Percentiles rank a stretch among this genome's conserved stretches.
phyloP scores from a whole-genome alignment of 257 asterid genomes.

The Nicotiana sylvestris region DNA sequence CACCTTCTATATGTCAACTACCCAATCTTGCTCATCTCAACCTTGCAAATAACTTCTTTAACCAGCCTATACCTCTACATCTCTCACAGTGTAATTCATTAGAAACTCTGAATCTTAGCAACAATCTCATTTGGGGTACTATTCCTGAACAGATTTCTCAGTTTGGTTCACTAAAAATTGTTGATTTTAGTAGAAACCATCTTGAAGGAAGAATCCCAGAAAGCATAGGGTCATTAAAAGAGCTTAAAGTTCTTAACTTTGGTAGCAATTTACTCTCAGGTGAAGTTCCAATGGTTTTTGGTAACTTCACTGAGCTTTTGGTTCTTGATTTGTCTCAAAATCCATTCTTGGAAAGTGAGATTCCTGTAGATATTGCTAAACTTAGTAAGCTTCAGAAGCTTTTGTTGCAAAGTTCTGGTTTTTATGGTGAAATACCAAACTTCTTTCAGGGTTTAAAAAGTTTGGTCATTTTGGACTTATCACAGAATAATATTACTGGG shows the following conservation, averaged over 20 bases:
- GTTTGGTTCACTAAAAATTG: conserved; percentile 45
- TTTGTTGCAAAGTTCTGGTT: conserved; percentile 63
- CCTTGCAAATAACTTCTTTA: conserved; percentile 68
- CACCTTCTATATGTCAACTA: conserved; percentile 56
- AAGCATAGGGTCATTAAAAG: conserved; percentile 48
- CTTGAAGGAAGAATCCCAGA: conserved; percentile 74
- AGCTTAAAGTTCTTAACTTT: conserved; percentile 56
- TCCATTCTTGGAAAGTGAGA: conserved; percentile 60
- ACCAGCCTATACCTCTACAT: conserved; percentile 76
- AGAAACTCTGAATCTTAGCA: conserved; percentile 55
- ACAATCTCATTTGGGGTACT: conserved; percentile 81
- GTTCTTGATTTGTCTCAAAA: conserved; percentile 79
- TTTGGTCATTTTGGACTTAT: conserved; percentile 54
- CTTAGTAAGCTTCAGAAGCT: conserved; percentile 53
- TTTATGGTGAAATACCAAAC: conserved; percentile 54
- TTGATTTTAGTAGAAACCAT: conserved; percentile 72
- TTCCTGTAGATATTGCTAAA: conserved; percentile 52
- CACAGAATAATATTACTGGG: conserved; percentile 69
- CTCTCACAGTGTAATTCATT: conserved; percentile 56
- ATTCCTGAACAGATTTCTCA: conserved; percentile 70
- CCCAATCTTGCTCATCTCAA: conserved; percentile 47
- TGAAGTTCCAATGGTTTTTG: conserved; percentile 47
- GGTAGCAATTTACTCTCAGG: conserved; percentile 75
- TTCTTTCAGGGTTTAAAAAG: conserved; percentile 51
- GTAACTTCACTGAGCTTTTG: conserved; percentile 59